Base-by-base conservation (phyloP, 2,329 filamentous ascomycete genomes). In the Cercospora beticola region DNA sequence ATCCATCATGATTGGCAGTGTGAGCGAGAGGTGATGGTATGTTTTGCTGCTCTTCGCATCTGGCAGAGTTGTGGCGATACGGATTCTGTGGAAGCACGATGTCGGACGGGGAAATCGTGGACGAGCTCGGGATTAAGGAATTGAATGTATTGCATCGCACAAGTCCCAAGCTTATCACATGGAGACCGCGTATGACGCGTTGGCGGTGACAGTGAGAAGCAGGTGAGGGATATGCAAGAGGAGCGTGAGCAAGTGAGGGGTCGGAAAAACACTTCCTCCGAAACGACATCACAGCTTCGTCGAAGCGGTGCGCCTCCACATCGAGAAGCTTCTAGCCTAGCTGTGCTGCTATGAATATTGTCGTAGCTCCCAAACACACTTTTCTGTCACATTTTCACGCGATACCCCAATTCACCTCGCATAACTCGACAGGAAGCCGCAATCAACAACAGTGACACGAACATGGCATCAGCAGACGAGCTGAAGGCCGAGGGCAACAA, bases 401-500 rank as follows among this genome's bases (percentile, higher is more conserved):
- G n/a, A 18, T 33, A 21, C 30, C 26, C 3, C 14, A 21, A 21
- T 36, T 36, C 2, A 36, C 30, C 28, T 28, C 23, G 28, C 28
- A 59, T 3, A 59, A 21, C n/a, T 5, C 28, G 16, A 36, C 28
- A 18, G 30, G 18, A 36, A 36, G 30, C 28, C 56, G 28, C 16
- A 59, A 10, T 26, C 10, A 33, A 59, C 56, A n/a, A 54, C 61
- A 63, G 16, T 6, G 30, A 56, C 61, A 33, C 6, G 57, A 76
- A 33, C 66, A 90, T 90, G 88, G 88, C 88, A 73, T 71, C 68
- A 66, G 72, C 71, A 60, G 88, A 90, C 82, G 86, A 94, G 88
- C 89, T 99, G 78, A 99, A 99, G 86, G 67, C 67, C n/a, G 68
- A 70, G 62, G 68, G 74, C 70, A 99, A 99, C 87, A 97, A 97